A percentile compares a stretch with the other conserved stretches of the same genome.
Conservation (phyloP, 305 asterid genomes). For the Solanum hybrid region DNA sequence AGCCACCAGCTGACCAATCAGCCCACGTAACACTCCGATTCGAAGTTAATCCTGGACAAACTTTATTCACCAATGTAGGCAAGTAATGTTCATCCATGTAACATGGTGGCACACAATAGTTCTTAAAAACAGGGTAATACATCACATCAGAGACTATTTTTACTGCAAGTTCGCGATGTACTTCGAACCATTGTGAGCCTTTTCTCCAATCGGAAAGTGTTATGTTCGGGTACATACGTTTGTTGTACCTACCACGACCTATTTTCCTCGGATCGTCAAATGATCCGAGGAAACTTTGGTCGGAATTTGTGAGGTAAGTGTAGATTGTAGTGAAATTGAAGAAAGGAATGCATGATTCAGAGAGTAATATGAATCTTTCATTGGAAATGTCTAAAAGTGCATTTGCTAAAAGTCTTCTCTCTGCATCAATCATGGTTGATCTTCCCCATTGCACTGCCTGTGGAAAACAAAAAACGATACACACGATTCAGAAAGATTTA, state of each 20-base stretch:
- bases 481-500: background rate
- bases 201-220: conserved; percentile 48
- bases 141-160: conserved; percentile 41
- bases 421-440: conserved; percentile 57
- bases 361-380: conserved; percentile 49
- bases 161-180: conserved; percentile 34
- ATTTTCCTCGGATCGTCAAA: conserved; percentile 51
- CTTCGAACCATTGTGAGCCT: conserved; percentile 72
- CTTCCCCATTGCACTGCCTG: conserved; percentile 66
- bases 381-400: conserved; percentile 55
- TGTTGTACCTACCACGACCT: conserved; percentile 63
- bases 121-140: conserved; percentile 38
- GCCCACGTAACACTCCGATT: conserved; percentile 54
- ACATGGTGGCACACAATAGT: conserved; percentile 65
- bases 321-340: conserved; percentile 54
- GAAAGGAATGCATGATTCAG: conserved; percentile 65
- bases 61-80: conserved; percentile 52
- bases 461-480: background rate
- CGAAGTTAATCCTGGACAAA: conserved; percentile 38
- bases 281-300: conserved; percentile 36
- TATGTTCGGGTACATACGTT: conserved; percentile 42
- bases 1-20: conserved; percentile 63
- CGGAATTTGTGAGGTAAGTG: conserved; percentile 36
- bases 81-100: conserved; percentile 76
- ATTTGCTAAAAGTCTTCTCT: conserved; percentile 50